Conservation (phyloP, 805 yeast species). For the Candida sithepensis region DNA sequence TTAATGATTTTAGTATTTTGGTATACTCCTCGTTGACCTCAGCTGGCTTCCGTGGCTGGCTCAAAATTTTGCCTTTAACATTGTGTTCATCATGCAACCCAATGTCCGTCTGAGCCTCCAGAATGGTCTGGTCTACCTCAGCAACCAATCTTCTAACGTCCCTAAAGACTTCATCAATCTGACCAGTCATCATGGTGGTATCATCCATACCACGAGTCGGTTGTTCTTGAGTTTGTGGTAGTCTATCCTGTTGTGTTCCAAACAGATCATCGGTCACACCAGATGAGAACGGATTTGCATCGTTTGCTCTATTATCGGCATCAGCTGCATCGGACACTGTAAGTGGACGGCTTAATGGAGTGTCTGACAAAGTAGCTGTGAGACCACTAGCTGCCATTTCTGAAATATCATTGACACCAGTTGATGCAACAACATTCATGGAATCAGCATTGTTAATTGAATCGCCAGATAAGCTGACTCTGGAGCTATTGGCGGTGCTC, state of each 20-base stretch:
- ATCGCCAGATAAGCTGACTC: constrained; percentile 5
- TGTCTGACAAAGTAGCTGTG: neutral
- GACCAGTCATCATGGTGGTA: constrained; percentile 17
- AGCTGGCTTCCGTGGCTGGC: constrained; percentile 2
- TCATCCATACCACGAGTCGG: neutral
- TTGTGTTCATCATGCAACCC: constrained; percentile 22
- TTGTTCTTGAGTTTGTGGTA: neutral
- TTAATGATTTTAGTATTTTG: constrained; percentile 23
- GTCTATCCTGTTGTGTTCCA: neutral
- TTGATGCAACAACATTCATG: constrained; percentile 1
- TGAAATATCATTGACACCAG: neutral
- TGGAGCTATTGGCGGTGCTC: constrained; percentile 1
- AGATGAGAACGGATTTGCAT: neutral
- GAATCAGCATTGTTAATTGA: constrained; percentile 4
- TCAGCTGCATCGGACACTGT: neutral
- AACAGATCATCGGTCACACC: neutral
- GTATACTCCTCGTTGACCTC: constrained; percentile 24
- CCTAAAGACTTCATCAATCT: constrained; percentile 23
- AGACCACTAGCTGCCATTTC: neutral
- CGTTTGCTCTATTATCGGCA: neutral
- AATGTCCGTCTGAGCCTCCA: constrained; percentile 26
- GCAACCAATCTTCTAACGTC: constrained; percentile 26
- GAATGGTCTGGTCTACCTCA: constrained; percentile 25
- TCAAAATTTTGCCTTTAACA: constrained; percentile 4
- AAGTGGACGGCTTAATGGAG: neutral